These are phyloP conservation scores for Thalassiosira exigua DNA, from an alignment of 352 stramenopile species.

Conservation along the genomic window DNA sequence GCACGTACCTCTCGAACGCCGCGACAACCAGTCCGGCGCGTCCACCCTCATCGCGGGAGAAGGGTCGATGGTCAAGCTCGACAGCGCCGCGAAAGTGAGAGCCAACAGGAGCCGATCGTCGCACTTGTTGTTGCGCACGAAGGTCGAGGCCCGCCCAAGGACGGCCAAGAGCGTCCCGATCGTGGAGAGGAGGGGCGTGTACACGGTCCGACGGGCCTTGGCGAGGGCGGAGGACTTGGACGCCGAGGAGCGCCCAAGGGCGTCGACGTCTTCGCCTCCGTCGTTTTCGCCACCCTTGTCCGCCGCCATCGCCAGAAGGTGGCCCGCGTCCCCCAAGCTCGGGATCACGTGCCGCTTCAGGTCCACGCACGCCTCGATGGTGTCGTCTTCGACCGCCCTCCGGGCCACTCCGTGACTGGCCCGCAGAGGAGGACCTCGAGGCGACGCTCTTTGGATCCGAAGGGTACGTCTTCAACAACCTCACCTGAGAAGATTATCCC, in stretches of 20 bases:
- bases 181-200: conserved; percentile 69
- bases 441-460: conserved; percentile 40
- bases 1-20: conserved; percentile 77
- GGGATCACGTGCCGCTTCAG: conserved; percentile 77
- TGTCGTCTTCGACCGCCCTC: conserved; percentile 77
- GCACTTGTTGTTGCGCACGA: conserved; percentile 68
- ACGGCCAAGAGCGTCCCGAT: conserved; percentile 61
- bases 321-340: conserved; percentile 68
- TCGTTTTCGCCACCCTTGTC: not conserved
- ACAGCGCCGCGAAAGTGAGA: conserved; percentile 61
- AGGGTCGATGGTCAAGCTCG: conserved; percentile 71
- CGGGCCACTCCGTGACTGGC: conserved; percentile 70
- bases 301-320: conserved; percentile 45
- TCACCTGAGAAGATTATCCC: conserved; percentile 26
- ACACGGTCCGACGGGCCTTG: conserved; percentile 72
- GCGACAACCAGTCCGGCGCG: conserved; percentile 60
- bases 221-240: too few species aligned
- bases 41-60: conserved; percentile 37
- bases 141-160: conserved; percentile 68
- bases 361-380: conserved; percentile 75
- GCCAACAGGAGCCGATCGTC: conserved; percentile 80
- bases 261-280: not conserved
- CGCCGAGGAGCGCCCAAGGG: conserved; percentile 24
- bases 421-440: conserved; percentile 60
- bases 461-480: not conserved